Percentiles rank a stretch among this genome's conserved stretches.
Evolutionary conservation across 345 rosid genomes (phyloP).

Genomic region (Hibiscus syriacus): DNA sequence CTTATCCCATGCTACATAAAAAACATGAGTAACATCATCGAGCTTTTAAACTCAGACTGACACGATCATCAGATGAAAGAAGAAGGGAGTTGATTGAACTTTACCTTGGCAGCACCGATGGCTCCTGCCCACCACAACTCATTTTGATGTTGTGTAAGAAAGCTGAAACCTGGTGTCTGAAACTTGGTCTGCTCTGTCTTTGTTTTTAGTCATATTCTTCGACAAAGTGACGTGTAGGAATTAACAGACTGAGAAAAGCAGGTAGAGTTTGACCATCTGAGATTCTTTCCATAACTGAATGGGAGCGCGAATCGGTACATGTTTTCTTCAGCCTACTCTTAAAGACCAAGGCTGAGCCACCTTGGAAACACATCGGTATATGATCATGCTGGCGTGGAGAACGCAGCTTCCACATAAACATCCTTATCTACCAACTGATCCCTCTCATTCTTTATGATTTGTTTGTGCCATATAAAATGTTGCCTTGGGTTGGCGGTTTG

Average conservation of each 20-base stretch:
- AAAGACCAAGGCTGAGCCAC: not conserved
- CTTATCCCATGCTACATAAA: slow-evolving; percentile 27
- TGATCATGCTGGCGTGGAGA: not conserved
- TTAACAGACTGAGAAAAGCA: not conserved
- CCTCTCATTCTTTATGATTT: too few species aligned
- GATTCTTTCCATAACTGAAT: not conserved
- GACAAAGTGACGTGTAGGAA: not conserved
- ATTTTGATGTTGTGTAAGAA: not conserved
- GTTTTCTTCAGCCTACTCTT: not conserved
- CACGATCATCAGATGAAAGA: too few species aligned
- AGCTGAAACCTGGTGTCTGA: not conserved
- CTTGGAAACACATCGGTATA: not conserved
- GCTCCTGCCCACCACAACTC: slow-evolving; percentile 13
- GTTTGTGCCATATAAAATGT: too few species aligned
- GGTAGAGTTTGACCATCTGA: too few species aligned
- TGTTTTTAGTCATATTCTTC: not conserved
- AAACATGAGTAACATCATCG: slow-evolving; percentile 35
- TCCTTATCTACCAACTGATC: not conserved
- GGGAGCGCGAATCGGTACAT: not conserved
- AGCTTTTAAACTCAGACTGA: too few species aligned
- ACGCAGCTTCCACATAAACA: not conserved
- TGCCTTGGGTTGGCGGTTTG: too few species aligned
- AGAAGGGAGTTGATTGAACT: not conserved
- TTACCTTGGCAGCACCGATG: slow-evolving; percentile 4
- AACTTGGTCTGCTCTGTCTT: not conserved